Evolutionary conservation across 495 filamentous ascomycete species (phyloP), one percentile per base, ranked within the genome.

Genomic region (Hypoxylon lienhwacheense): DNA sequence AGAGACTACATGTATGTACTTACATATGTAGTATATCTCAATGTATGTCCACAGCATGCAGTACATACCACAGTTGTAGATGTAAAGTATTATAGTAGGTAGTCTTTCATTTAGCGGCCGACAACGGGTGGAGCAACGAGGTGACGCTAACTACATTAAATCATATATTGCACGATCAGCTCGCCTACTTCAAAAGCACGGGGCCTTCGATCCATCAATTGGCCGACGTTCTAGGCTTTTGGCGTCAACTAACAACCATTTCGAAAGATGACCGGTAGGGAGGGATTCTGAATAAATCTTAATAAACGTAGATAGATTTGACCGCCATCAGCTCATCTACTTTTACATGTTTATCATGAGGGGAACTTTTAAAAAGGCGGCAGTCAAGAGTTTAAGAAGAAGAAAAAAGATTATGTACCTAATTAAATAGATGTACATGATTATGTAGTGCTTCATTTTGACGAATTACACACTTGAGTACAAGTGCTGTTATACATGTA

Each of bases 111-210:
- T n/a, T n/a, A n/a, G n/a, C 12, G 21, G 41, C 29, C 42, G 55
- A 21, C 39, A 19, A 14, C 0, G 8, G 28, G 52, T 61, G 58
- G 58, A 35, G 41, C 8, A 22, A 42, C 16, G 3, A 21, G 15
- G 41, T 17, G 28, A 25, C 52, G 36, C 58, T 61, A 61, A 52
- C 58, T 52, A 14, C 32, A 55, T 61, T 55, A 7, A 42, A 61
- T 47, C 58, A 44, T 55, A 47, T 52, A 61, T 61, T 61, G 52
- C 20, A 61, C 57, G 57, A 61, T 61, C 44, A 45, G 29, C 3
- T 50, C n/a, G 43, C 37, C 49, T 25, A 37, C 29, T 39, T 53
- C 40, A 32, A 31, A 26, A 34, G 26, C 29, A 45, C 49, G 34
- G 40, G 31, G 28, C 43, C 44, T 22, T 24, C 25, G 32, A 21